These are phyloP conservation scores for Exobasidium rhododendri DNA, from an alignment of 1,284 basidiomycete species.

Conservation along the genomic window DNA sequence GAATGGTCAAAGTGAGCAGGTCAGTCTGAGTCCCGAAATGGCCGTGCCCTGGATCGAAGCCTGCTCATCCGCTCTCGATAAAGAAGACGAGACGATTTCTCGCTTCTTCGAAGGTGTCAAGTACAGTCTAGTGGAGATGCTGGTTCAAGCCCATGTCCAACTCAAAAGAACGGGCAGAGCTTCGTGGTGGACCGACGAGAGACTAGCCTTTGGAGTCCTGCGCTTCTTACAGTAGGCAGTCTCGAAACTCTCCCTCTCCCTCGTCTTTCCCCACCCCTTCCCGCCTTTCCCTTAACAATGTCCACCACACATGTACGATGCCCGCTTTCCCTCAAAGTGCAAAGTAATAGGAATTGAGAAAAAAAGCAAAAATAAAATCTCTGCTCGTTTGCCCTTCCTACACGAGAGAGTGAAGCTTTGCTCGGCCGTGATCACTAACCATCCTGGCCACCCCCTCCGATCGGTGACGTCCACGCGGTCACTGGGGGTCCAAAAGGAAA, in stretches of 20 bases:
- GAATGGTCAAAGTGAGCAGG: neutral
- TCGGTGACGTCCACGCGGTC: too few relatives aligned
- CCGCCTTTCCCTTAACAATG: too few relatives aligned
- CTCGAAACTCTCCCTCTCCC: neutral
- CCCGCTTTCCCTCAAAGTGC: too few relatives aligned
- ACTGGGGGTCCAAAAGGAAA: too few relatives aligned
- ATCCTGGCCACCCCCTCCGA: too few relatives aligned
- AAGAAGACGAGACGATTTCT: neutral
- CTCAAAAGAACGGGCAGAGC: neutral
- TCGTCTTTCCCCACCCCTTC: neutral
- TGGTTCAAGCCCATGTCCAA: slow-evolving; percentile 4
- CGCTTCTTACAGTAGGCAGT: neutral
- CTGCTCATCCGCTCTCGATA: slow-evolving; percentile 2
- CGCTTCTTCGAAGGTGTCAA: slow-evolving; percentile 1
- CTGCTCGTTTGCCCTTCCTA: too few relatives aligned
- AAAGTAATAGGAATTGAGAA: too few relatives aligned
- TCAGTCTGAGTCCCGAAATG: neutral
- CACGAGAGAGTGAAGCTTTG: too few relatives aligned
- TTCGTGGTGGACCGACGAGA: slow-evolving; percentile 6
- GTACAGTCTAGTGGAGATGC: neutral
- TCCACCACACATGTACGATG: too few relatives aligned
- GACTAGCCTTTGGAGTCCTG: neutral
- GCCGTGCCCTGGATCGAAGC: slow-evolving; percentile 12
- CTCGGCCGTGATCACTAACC: too few relatives aligned
- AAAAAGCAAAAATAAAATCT: too few relatives aligned